Conservation (phyloP, 768 basidiomycete species). For the Mycena venus region DNA sequence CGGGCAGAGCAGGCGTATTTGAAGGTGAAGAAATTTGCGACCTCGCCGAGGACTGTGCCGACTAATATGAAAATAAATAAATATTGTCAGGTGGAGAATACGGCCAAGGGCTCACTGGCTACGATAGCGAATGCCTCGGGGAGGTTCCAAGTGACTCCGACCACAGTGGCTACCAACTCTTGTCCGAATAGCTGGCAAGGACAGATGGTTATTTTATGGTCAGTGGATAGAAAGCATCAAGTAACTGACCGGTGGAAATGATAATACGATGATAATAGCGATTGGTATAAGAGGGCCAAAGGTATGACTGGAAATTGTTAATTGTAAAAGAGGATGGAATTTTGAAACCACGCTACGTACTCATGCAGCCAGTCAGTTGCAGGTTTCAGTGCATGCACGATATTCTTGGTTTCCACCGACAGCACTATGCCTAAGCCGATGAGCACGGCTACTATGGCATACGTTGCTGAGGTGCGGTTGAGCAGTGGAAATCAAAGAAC, state of each 20-base stretch:
- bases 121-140: conserved; percentile 8
- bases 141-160: conserved; percentile 21
- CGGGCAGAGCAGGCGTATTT: conserved; percentile 65
- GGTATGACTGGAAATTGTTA: conserved; percentile 41
- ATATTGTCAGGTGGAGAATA: neutral
- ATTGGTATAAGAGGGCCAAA: conserved; percentile 69
- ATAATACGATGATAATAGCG: conserved; percentile 65
- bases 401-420: conserved; percentile 58
- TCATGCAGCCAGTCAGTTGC: conserved; percentile 60
- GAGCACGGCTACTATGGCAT: conserved; percentile 45
- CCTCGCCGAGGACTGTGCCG: conserved; percentile 52
- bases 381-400: conserved; percentile 64
- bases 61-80: neutral
- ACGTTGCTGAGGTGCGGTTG: conserved; percentile 27
- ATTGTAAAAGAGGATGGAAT: neutral
- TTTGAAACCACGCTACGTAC: conserved; percentile 43
- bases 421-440: conserved; percentile 51
- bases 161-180: conserved; percentile 44
- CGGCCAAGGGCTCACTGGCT: neutral
- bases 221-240: neutral
- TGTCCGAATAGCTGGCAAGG: conserved; percentile 68
- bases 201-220: conserved; percentile 62
- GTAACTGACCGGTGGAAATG: conserved; percentile 21
- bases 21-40: conserved; percentile 76
- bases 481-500: neutral